Evolutionary conservation across 768 basidiomycete species (phyloP).

Genomic region (Termitomyces sp.): DNA sequence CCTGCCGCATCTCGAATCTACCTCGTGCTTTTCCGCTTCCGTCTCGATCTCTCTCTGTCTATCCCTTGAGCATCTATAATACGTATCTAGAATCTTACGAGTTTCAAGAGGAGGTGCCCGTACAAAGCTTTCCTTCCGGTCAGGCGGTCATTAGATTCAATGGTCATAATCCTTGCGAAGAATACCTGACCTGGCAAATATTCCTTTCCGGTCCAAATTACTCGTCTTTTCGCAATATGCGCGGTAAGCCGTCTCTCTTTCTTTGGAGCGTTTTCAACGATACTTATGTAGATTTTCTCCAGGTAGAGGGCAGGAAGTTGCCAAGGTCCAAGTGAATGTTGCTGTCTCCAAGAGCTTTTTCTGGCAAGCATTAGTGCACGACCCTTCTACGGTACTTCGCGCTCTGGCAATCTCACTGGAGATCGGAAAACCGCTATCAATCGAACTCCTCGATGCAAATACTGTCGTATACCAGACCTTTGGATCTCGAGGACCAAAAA

Average conservation of each 20-base stretch:
- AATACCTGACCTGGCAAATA: conserved; percentile 28
- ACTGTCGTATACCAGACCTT: conserved; percentile 4
- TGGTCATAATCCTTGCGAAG: conserved; percentile 8
- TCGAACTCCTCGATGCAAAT: conserved; percentile 18
- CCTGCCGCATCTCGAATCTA: conserved; percentile 23
- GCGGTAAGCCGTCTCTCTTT: conserved; percentile 16
- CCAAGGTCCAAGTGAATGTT: conserved; percentile 31
- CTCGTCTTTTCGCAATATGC: conserved; percentile 14
- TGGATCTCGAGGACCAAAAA: conserved; percentile 2
- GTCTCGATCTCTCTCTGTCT: conserved; percentile 9
- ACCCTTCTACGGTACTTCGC: conserved; percentile 28
- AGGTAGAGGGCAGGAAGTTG: conserved; percentile 22
- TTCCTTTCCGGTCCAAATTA: conserved; percentile 19
- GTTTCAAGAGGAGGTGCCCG: conserved; percentile 24
- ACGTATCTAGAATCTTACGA: conserved; percentile 30
- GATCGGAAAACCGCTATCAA: conserved; percentile 28
- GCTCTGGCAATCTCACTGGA: conserved; percentile 37
- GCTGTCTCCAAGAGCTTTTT: conserved; percentile 28
- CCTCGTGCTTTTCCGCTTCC: conserved; percentile 33
- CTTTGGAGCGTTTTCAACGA: background rate
- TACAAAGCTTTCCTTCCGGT: conserved; percentile 13
- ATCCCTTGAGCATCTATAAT: conserved; percentile 15
- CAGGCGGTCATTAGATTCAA: conserved; percentile 24
- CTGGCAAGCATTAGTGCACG: conserved; percentile 23
- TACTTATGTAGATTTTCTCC: background rate